Base-by-base conservation (phyloP, 2,329 filamentous ascomycete genomes). In the Didymella segeticola region DNA sequence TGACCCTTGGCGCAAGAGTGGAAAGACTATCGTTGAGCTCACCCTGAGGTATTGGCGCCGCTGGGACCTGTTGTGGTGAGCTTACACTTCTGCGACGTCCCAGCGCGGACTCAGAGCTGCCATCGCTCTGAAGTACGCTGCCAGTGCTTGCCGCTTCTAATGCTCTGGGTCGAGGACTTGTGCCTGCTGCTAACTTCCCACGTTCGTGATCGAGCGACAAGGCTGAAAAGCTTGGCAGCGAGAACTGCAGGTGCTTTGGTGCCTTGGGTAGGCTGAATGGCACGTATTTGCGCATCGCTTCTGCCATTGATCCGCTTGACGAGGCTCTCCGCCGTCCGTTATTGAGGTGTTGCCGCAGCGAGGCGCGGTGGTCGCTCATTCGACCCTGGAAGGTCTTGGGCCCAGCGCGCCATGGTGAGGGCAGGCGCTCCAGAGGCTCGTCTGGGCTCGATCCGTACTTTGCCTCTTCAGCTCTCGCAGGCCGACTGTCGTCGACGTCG, bases 341-440 rank as follows among this genome's bases (percentile, higher is more conserved):
- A 6, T 64, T 67, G 33, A 78, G 67, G 37, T 71, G 72, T 46
- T 80, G 70, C 10, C 73, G 70, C 11, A 80, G 63, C 10, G 71
- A 60, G 10, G 73, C 62, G 47, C 70, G 71, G 27, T 74, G 72
- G 27, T 73, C 72, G 43, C 69, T 73, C 12, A 64, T 63, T 33
- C 69, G 65, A 37, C 72, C 67, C 22, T 61, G 56, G 56, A 75
- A 74, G 7, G 66, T 71, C 53, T 68, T 75, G 12, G 75, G 68
- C 1, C 67, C 70, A 11, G 75, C 71, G 19, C 74, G 72, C 78
- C 78, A 80, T 15, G 79, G 78, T n/a, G 78, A 80, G 37, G 78
- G 78, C 19, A 79, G 58, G 12, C 71, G 68, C 19, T 59, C 58
- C 10, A 59, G 50, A 12, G 61, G 46, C 8, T 64, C 62, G 22